Percentiles rank a stretch among this genome's conserved stretches.
These are phyloP conservation scores for Sugiyamaella neomexicana DNA, from an alignment of 1,139 yeast genomes.

Conservation along the genomic window DNA sequence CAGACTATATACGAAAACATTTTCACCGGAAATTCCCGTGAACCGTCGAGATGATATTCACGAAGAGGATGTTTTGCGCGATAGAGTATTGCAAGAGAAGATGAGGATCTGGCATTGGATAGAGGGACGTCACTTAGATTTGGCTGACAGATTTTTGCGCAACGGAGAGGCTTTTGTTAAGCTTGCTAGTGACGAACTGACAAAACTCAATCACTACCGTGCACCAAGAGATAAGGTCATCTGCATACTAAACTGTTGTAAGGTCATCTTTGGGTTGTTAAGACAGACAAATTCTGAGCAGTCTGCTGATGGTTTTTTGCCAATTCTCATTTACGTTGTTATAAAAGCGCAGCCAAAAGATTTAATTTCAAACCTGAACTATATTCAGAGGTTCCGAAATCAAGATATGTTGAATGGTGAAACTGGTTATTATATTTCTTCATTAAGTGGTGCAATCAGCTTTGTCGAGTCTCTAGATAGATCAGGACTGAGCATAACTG, in stretches of 20 bases:
- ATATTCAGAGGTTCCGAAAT: constrained; percentile 80
- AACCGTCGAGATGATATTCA: constrained; percentile 52
- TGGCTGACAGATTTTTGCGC: constrained; percentile 49
- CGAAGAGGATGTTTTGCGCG: constrained; percentile 62
- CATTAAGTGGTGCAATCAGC: constrained; percentile 81
- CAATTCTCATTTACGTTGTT: constrained; percentile 76
- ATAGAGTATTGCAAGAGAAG: constrained; percentile 55
- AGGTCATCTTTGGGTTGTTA: constrained; percentile 83
- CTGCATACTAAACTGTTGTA: constrained; percentile 87
- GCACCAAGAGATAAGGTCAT: constrained; percentile 95
- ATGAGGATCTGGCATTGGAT: constrained; percentile 72
- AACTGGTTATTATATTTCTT: constrained; percentile 81
- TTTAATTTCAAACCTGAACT: constrained; percentile 73
- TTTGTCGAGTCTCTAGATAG: constrained; percentile 64
- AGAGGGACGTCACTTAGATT: constrained; percentile 75
- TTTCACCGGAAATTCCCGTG: constrained; percentile 69
- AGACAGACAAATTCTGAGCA: constrained; percentile 67
- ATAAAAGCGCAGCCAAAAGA: constrained; percentile 63
- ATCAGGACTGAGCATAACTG: constrained; percentile 60
- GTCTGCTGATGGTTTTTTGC: constrained; percentile 92
- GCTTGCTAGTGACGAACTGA: constrained; percentile 66
- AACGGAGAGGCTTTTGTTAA: constrained; percentile 61
- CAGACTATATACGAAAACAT: constrained; percentile 72
- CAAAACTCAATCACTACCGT: constrained; percentile 75
- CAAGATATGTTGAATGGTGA: constrained; percentile 81